These are phyloP conservation scores for Mycocalia duriaeana DNA, from an alignment of 1,284 basidiomycete genomes.

Conservation along the genomic window DNA sequence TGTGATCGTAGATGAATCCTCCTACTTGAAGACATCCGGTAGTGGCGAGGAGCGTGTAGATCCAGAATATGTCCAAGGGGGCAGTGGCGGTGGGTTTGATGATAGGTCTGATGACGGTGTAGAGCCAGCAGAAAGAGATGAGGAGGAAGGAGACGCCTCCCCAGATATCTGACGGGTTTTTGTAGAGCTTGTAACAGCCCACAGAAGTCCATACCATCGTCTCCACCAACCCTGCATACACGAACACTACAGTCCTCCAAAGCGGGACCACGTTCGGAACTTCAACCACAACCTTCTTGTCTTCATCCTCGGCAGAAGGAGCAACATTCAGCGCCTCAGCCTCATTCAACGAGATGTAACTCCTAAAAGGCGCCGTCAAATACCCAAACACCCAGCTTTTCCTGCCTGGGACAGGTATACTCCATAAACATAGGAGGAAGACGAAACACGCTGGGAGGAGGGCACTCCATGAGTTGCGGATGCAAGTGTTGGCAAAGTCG, in stretches of 20 bases:
- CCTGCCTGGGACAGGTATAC: constrained; percentile 33
- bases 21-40: constrained; percentile 40
- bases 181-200: constrained; percentile 38
- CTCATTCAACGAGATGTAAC: constrained; percentile 53
- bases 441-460: constrained; percentile 48
- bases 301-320: constrained; percentile 19
- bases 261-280: constrained; percentile 32
- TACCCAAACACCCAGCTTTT: constrained; percentile 26
- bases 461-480: constrained; percentile 53
- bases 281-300: constrained; percentile 14
- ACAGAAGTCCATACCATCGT: constrained; percentile 46
- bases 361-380: constrained; percentile 34
- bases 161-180: constrained; percentile 24
- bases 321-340: constrained; percentile 46
- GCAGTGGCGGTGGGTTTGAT: constrained; percentile 36
- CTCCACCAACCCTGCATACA: constrained; percentile 43
- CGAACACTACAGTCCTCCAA: constrained; percentile 54
- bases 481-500: constrained; percentile 47
- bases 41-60: constrained; percentile 42
- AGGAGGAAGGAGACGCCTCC: constrained; percentile 32
- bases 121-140: constrained; percentile 48
- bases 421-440: constrained; percentile 35
- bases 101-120: constrained; percentile 24
- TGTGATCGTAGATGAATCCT: constrained; percentile 43
- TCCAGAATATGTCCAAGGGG: constrained; percentile 47